Conservation (phyloP, 345 rosid genomes). For the Aquilaria sinensis region DNA sequence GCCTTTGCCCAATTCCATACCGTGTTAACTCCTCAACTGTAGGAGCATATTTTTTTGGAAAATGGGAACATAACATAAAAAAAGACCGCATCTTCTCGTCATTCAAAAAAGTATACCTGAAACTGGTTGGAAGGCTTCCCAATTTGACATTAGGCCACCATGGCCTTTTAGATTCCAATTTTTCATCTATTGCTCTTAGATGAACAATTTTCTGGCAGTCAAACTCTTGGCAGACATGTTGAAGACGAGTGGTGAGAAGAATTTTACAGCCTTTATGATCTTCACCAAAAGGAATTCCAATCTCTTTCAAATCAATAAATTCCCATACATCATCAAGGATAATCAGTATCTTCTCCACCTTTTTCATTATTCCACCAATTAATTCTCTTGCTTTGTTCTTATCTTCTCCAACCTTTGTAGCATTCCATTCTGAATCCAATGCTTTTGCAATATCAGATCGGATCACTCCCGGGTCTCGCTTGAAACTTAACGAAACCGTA, state of each 20-base stretch:
- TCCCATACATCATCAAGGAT: background rate
- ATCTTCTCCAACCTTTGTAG: too few relatives aligned
- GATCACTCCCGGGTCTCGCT: too few relatives aligned
- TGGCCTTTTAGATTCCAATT: too few relatives aligned
- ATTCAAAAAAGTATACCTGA: too few relatives aligned
- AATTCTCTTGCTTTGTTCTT: too few relatives aligned
- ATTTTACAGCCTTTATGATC: background rate
- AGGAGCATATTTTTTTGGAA: background rate
- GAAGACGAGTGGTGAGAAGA: background rate
- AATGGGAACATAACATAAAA: background rate
- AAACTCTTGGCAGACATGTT: background rate
- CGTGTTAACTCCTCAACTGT: background rate
- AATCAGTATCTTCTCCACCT: background rate
- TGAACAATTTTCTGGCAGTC: too few relatives aligned
- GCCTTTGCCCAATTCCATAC: background rate
- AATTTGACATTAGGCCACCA: background rate
- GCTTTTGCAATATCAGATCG: too few relatives aligned
- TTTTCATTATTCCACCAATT: background rate
- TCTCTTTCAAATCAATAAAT: background rate
- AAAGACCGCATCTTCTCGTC: background rate
- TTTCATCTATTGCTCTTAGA: too few relatives aligned
- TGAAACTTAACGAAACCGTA: too few relatives aligned
- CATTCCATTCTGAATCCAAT: too few relatives aligned
- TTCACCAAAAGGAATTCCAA: background rate
- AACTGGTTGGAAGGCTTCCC: constrained; percentile 9